These are phyloP conservation scores for Apiospora rasikravindrae DNA, from an alignment of 2,329 filamentous ascomycete genomes.

Conservation along the genomic window DNA sequence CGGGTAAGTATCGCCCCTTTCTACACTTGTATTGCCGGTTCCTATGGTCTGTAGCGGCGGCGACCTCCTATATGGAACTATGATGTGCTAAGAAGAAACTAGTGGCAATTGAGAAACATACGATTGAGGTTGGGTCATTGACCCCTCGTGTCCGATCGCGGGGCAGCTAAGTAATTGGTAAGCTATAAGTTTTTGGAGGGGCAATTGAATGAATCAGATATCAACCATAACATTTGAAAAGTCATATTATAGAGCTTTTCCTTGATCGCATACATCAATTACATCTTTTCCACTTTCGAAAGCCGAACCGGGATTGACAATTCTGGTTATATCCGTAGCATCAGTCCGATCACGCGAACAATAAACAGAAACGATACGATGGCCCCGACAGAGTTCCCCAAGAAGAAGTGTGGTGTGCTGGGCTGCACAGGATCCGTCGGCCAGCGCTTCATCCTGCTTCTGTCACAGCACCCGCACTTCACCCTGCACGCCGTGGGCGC, in stretches of 20 bases:
- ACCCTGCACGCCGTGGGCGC: conserved; percentile 88
- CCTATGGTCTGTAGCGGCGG: neutral
- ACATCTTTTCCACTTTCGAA: neutral
- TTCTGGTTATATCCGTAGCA: conserved; percentile 18
- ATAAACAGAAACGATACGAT: neutral
- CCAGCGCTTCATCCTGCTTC: conserved; percentile 91
- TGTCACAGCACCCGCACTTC: conserved; percentile 86
- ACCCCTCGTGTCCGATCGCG: conserved; percentile 14
- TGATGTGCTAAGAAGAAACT: neutral
- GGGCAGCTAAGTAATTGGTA: conserved; percentile 20
- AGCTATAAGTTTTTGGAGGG: conserved; percentile 24
- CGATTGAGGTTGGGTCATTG: neutral
- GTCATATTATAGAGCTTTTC: conserved; percentile 22
- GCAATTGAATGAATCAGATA: conserved; percentile 18
- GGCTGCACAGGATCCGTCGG: conserved; percentile 94
- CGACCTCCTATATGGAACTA: neutral
- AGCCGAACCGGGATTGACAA: neutral
- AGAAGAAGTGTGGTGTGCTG: conserved; percentile 65
- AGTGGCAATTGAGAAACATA: conserved; percentile 12
- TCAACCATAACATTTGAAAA: conserved; percentile 25
- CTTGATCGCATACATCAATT: no score
- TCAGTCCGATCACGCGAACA: neutral
- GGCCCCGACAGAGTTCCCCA: conserved; percentile 18
- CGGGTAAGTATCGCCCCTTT: neutral
- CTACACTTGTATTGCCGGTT: neutral